phyloP scores from a whole-genome alignment of 2,329 filamentous ascomycete genomes.

The Graphilbum ipis-grandicollis region DNA sequence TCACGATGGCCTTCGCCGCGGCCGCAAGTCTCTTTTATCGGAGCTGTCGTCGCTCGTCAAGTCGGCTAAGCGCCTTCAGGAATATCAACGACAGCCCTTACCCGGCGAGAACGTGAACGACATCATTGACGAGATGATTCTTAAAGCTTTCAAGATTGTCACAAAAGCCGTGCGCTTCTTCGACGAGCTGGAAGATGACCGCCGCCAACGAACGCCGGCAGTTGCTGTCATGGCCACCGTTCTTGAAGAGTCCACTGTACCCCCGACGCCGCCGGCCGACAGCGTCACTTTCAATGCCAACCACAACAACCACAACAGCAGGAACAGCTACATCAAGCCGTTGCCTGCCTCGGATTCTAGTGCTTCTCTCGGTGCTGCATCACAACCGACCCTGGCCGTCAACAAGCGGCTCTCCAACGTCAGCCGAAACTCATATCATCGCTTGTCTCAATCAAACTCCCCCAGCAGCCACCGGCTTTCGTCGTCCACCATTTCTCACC shows the following conservation, averaged over 20 bases:
- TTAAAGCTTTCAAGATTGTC: slow-evolving; percentile 90
- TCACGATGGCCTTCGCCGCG: slow-evolving; percentile 59
- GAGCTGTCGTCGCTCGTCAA: slow-evolving; percentile 84
- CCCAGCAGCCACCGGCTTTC: slow-evolving; percentile 28
- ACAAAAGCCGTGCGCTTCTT: slow-evolving; percentile 78
- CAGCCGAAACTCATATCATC: slow-evolving; percentile 10
- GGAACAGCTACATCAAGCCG: too few relatives aligned
- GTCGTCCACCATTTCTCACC: slow-evolving; percentile 46
- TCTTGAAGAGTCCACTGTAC: slow-evolving; percentile 37
- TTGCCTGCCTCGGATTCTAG: too few relatives aligned
- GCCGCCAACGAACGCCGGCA: slow-evolving; percentile 28
- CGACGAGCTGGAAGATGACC: slow-evolving; percentile 61
- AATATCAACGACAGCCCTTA: slow-evolving; percentile 36
- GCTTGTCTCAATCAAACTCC: slow-evolving; percentile 20
- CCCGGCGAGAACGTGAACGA: slow-evolving; percentile 47
- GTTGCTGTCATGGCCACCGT: slow-evolving; percentile 44
- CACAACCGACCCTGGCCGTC: slow-evolving; percentile 10
- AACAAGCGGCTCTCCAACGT: slow-evolving; percentile 26
- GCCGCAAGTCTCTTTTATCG: slow-evolving; percentile 73
- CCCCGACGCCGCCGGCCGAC: slow-evolving; percentile 47
- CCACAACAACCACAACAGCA: too few relatives aligned
- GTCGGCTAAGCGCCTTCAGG: slow-evolving; percentile 70
- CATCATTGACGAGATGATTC: slow-evolving; percentile 79
- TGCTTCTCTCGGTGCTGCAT: neutral
- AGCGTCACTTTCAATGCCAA: slow-evolving; percentile 27